phyloP scores from a whole-genome alignment of 208 protist genomes.

The Trypanosoma scelopori region DNA sequence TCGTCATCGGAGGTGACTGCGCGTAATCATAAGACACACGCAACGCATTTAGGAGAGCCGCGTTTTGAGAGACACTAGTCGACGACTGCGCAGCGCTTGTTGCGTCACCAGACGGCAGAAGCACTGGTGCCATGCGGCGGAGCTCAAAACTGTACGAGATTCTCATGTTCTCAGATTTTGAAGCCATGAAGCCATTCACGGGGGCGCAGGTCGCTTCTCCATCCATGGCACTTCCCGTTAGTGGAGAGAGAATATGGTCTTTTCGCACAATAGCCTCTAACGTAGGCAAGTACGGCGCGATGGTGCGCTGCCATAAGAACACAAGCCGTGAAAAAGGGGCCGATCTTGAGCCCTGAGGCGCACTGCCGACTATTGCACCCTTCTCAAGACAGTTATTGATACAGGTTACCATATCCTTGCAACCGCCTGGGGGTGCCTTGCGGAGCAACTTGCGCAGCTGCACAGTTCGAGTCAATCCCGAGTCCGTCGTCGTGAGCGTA shows the following conservation, averaged over 20 bases:
- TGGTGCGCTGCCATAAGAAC: constrained; percentile 6
- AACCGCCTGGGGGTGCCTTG: neutral
- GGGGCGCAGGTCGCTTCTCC: constrained; percentile 11
- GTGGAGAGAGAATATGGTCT: constrained; percentile 18
- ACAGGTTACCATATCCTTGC: constrained; percentile 1
- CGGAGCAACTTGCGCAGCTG: constrained; percentile 11
- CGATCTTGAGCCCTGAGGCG: neutral
- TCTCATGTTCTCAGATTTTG: neutral
- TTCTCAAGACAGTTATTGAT: constrained; percentile 7
- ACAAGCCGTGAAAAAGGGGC: constrained; percentile 19
- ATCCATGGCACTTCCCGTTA: constrained; percentile 22
- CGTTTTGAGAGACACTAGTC: constrained; percentile 2
- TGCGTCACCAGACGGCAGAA: constrained; percentile 5
- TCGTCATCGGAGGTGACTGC: constrained; percentile 24
- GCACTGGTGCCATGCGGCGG: constrained; percentile 81
- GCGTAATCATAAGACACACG: constrained; percentile 40
- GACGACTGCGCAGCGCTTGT: neutral
- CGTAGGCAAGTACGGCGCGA: constrained; percentile 6
- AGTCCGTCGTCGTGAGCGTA: constrained; percentile 30
- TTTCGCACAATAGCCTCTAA: neutral
- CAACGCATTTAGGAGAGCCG: constrained; percentile 37
- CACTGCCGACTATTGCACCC: neutral
- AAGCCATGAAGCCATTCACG: neutral
- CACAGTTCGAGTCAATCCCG: neutral
- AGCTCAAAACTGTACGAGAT: constrained; percentile 87